Conservation (phyloP, 257 asterid genomes). For the Petunia secreta region DNA sequence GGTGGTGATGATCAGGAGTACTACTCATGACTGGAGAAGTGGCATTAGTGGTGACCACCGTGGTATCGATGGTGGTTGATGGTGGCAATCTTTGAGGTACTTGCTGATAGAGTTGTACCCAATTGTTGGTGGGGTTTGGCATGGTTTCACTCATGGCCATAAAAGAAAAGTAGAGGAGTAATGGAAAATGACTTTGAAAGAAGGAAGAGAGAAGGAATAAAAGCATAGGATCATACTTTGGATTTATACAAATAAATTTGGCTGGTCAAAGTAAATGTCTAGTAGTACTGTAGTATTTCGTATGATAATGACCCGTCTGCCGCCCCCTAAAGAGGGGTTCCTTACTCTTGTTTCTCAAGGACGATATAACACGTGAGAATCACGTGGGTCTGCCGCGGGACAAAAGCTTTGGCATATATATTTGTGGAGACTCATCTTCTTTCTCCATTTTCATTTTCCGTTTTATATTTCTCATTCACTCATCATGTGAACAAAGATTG, state of each 20-base stretch:
- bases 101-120: slow-evolving; percentile 31
- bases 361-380: background rate
- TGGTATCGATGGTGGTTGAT: background rate
- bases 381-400: background rate
- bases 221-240: background rate
- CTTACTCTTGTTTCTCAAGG: background rate
- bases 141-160: slow-evolving; percentile 35
- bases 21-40: background rate
- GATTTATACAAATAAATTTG: slow-evolving; percentile 18
- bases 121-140: slow-evolving; percentile 28
- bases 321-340: background rate
- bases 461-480: background rate
- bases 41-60: slow-evolving; percentile 23
- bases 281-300: background rate
- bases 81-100: background rate
- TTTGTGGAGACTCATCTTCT: background rate
- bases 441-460: background rate
- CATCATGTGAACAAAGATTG: slow-evolving; percentile 13
- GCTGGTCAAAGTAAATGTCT: slow-evolving; percentile 18
- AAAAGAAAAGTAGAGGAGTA: background rate
- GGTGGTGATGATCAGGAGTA: slow-evolving; percentile 15
- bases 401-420: background rate
- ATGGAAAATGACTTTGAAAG: background rate
- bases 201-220: slow-evolving; percentile 26
- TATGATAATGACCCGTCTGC: background rate